Evolutionary conservation across 257 asterid species (phyloP).

Genomic region (Nicotiana benthamiana): DNA sequence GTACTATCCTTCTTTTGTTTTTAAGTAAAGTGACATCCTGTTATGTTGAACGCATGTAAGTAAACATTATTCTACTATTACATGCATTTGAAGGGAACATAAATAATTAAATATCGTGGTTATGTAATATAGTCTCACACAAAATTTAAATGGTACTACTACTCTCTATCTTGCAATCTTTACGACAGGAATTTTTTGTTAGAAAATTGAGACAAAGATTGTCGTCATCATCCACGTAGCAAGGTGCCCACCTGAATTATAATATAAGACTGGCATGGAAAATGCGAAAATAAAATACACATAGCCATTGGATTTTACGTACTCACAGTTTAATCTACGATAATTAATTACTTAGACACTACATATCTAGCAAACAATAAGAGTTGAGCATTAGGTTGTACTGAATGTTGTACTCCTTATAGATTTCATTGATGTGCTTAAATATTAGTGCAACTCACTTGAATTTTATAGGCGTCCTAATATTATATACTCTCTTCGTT

Average conservation of each 20-base stretch:
- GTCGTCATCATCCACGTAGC: constrained; percentile 4
- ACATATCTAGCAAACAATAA: background rate
- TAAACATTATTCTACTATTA: background rate
- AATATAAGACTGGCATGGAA: background rate
- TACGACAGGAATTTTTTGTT: background rate
- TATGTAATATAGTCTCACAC: background rate
- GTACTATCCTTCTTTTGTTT: background rate
- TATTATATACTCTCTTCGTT: too few species aligned
- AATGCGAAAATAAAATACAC: background rate
- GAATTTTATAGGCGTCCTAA: background rate
- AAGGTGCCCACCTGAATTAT: background rate
- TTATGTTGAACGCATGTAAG: background rate
- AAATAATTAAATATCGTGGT: background rate
- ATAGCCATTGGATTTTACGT: background rate
- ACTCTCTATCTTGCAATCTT: background rate
- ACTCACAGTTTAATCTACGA: background rate
- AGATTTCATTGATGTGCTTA: background rate
- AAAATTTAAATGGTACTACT: background rate
- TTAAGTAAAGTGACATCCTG: background rate
- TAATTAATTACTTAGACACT: background rate
- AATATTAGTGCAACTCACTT: background rate
- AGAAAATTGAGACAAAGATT: background rate
- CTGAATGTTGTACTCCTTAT: background rate
- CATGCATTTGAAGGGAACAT: background rate
- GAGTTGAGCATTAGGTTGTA: background rate